Evolutionary conservation across 257 asterid species (phyloP).

Genomic region (Solanum acaule): DNA sequence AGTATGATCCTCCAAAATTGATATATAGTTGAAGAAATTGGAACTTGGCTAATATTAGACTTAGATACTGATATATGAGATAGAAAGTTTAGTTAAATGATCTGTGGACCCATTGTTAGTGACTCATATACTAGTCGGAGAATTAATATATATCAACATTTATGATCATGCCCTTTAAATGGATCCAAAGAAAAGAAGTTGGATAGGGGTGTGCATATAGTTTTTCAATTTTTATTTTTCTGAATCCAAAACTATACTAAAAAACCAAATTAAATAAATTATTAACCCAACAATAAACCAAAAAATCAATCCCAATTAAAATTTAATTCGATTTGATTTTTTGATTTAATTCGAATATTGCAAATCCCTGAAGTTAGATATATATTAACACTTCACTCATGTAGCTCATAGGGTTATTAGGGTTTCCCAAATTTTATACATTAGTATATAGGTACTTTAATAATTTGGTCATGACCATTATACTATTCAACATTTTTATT

Average conservation of each 20-base stretch:
- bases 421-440: neutral
- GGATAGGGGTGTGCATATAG: neutral
- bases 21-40: neutral
- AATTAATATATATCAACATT: neutral
- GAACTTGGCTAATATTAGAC: neutral
- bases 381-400: neutral
- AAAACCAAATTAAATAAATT: too few relatives aligned
- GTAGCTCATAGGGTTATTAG: neutral
- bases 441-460: neutral
- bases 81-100: neutral
- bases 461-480: neutral
- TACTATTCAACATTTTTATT: neutral
- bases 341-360: too few relatives aligned
- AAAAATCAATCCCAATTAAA: neutral
- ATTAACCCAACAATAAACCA: neutral
- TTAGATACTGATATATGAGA: neutral
- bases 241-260: neutral
- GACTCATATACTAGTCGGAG: neutral
- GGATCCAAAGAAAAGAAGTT: neutral
- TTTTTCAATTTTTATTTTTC: too few relatives aligned
- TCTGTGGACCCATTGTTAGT: neutral
- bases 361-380: neutral
- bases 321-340: too few relatives aligned
- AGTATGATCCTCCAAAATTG: neutral
- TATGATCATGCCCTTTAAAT: neutral